Conservation (phyloP, 805 yeast genomes). For the Suhomyces sp. region DNA sequence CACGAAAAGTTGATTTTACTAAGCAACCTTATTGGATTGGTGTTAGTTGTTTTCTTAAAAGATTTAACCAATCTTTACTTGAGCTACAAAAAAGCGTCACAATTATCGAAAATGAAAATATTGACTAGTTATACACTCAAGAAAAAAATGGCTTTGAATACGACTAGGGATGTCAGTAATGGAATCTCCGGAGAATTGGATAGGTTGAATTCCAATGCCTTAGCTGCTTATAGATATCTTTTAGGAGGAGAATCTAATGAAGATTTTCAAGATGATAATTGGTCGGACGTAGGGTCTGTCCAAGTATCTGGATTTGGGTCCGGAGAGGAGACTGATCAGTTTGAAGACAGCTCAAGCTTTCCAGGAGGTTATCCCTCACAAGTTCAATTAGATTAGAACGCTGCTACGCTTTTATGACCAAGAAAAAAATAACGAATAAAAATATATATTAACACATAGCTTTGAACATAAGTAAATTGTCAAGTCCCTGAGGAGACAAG, state of each 20-base stretch:
- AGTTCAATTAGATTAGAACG: not conserved
- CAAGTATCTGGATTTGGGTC: too few species aligned
- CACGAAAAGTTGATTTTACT: conserved; percentile 23
- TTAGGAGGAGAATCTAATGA: too few species aligned
- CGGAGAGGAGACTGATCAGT: conserved; percentile 8
- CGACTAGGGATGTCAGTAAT: too few species aligned
- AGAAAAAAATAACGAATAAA: too few species aligned
- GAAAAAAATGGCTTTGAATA: not conserved
- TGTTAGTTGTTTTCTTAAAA: conserved; percentile 33
- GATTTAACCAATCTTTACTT: conserved; percentile 32
- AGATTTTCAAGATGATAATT: too few species aligned
- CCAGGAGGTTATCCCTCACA: conserved; percentile 2
- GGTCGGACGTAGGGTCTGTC: too few species aligned
- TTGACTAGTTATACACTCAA: conserved; percentile 10
- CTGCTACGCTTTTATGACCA: too few species aligned
- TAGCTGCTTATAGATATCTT: not conserved
- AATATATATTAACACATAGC: too few species aligned
- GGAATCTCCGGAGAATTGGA: not conserved
- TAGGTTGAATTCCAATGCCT: not conserved
- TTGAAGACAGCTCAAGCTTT: conserved; percentile 1
- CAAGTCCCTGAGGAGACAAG: too few species aligned
- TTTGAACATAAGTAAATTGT: too few species aligned
- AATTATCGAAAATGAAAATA: conserved; percentile 27
- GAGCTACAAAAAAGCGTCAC: conserved; percentile 28
- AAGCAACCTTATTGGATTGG: conserved; percentile 34